Evolutionary conservation across 768 basidiomycete genomes (phyloP), one percentile per base, ranked within the genome.

Genomic region (Lactarius hengduanensis): DNA sequence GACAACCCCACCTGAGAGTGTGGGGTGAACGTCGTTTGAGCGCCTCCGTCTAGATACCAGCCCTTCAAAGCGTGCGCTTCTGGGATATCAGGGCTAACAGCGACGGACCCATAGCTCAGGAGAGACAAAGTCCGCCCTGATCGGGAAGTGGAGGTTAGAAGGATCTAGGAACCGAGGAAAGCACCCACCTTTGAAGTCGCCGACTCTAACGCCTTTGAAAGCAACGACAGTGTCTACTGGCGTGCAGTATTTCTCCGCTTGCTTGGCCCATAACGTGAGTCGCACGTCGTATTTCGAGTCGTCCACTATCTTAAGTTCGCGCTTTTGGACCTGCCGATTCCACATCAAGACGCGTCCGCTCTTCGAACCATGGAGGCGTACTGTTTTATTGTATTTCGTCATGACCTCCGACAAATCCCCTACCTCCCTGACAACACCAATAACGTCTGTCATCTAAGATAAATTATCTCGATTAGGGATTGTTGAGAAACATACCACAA

Each of bases 241-340:
- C 6, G 81, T 78, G 20, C 77, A 75, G 74, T 86, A 98, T 47
- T 83, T 83, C 74, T 98, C 94, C 0, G 96, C 96, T 75, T 93
- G 91, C 75, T 91, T 94, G 28, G 96, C 97, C 97, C 96, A 99
- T 36, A 98, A 80, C 3, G 96, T 99, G 70, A 98, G 75, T 40
- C 93, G 85, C 47, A 93, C 88, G 20, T 88, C 85, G 72, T 80
- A 92, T 41, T 83, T 84, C 8, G 93, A 89, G 67, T 84, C 84
- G 75, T 99, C 96, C 15, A 95, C 96, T 40, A 99, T 77, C 0
- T 85, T 89, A 59, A 99, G 78, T 55, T 99, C 96, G 55, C 96
- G 89, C 77, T 98, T 98, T 38, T 84, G 81, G 65, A 95, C 83
- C 92, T 96, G 62, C 34, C 70, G 4, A 61, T 6, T 10, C 4